Percentiles rank a stretch among this genome's conserved stretches.
Conservation (phyloP, 768 basidiomycete species). For the Trametes maxima region DNA sequence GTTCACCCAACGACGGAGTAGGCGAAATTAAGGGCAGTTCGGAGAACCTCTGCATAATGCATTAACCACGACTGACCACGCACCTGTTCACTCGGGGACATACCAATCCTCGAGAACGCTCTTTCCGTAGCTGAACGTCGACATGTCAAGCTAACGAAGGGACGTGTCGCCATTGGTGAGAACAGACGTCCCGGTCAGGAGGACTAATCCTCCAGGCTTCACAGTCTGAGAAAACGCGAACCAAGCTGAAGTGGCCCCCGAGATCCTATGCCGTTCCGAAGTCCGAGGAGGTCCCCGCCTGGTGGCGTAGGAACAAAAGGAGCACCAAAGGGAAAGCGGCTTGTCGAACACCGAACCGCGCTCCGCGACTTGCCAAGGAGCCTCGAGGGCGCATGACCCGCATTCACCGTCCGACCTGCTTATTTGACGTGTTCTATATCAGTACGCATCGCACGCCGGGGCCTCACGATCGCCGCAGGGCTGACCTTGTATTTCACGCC, state of each 20-base stretch:
- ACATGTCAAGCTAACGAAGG: too few species aligned
- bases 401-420: neutral
- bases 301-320: neutral
- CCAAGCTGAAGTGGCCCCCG: too few species aligned
- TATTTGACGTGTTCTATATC: neutral
- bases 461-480: neutral
- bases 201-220: neutral
- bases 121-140: neutral
- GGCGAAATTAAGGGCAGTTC: neutral
- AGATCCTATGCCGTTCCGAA: conserved; percentile 4
- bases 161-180: neutral
- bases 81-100: neutral
- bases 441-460: neutral
- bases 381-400: conserved; percentile 1
- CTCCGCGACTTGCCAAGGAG: neutral
- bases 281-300: neutral
- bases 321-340: neutral
- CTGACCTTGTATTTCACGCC: neutral
- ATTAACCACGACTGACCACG: neutral
- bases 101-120: neutral
- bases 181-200: neutral
- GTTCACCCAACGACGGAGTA: neutral
- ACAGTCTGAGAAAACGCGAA: neutral
- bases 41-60: neutral
- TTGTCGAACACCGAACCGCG: neutral